Base-by-base conservation (phyloP, 805 yeast species). In the Kazachstania taianensis region DNA sequence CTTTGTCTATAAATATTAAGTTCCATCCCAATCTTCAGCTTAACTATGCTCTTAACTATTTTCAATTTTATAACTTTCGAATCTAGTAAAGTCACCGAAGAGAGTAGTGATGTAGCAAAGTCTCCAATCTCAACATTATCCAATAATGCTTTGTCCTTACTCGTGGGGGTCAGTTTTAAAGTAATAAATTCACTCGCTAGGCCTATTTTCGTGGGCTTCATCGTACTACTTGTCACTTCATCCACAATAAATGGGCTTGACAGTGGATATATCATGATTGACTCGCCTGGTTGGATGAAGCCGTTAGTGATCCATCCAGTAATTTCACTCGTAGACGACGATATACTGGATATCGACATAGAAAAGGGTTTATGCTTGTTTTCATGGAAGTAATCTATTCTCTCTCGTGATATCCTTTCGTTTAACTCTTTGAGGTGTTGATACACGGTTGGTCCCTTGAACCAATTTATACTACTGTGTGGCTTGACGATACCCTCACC, bases 401-500 rank as follows among this genome's bases (percentile, higher is more conserved):
- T 13, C 29, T 26, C 29, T 8, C 9, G 7, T 12, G 20, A 20
- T 28, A 28, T 28, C 2, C 28, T 34, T 10, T 27, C 22, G 13
- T 33, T 12, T 18, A 18, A 33, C 22, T 14, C 10, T 13, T 15
- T 13, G 8, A 17, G 33, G 8, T 5, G 20, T 25, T 13, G 19
- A 27, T 13, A 35, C 17, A 48, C 27, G 7, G 40, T 36, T 2
- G 43, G 42, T 7, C 43, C 45, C 8, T 38, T 27, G 28, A 41
- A 43, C 53, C 55, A 50, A 13, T 40, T 36, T 16, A 39, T 37
- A 7, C 41, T 36, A 24, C 69, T 50, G 29, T 86, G 78, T 42
- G 83, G 72, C 27, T 82, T 92, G 62, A 81, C 81, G 60, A 89
- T 70, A 46, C 96, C 96, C 39, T 86, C 92, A 50, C 97, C 97